Evolutionary conservation across 345 rosid genomes (phyloP).

Genomic region (Corchorus capsularis): DNA sequence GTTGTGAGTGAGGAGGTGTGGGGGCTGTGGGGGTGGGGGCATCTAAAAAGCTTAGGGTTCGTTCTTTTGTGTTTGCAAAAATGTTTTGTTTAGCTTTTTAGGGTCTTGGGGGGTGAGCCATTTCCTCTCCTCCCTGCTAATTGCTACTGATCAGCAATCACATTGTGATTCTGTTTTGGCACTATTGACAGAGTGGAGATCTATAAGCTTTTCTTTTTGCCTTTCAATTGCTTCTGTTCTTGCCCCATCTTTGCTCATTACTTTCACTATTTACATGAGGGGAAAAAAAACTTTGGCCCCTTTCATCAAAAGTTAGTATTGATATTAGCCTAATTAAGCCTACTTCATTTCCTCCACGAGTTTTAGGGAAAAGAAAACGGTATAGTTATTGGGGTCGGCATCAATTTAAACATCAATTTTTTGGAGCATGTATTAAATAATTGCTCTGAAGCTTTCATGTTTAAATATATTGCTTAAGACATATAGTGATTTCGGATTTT

Average conservation of each 20-base stretch:
- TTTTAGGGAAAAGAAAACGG: not conserved
- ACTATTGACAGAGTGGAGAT: not conserved
- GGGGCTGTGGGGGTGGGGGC: not conserved
- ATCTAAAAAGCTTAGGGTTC: constrained; percentile 38
- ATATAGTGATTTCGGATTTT: too few relatives aligned
- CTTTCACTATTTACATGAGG: constrained; percentile 14
- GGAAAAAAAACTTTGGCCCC: constrained; percentile 8
- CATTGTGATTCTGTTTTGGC: constrained; percentile 24
- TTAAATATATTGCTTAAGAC: too few relatives aligned
- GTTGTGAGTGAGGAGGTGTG: too few relatives aligned
- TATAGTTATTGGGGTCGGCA: not conserved
- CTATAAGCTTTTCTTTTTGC: constrained; percentile 22
- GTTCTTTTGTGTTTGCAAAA: constrained; percentile 19
- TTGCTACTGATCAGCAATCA: constrained; percentile 19
- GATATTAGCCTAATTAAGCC: not conserved
- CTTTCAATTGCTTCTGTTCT: constrained; percentile 1
- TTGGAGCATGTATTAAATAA: too few relatives aligned
- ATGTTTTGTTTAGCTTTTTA: constrained; percentile 23
- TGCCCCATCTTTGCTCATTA: constrained; percentile 15
- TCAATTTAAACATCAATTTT: not conserved
- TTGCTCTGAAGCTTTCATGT: too few relatives aligned
- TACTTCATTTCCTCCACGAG: not conserved
- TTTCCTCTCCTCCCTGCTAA: constrained; percentile 23
- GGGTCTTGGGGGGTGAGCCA: constrained; percentile 40
- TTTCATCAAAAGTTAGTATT: not conserved